Evolutionary conservation across 2,329 filamentous ascomycete genomes (phyloP).

Genomic region (Calcarisporium arbuscula): DNA sequence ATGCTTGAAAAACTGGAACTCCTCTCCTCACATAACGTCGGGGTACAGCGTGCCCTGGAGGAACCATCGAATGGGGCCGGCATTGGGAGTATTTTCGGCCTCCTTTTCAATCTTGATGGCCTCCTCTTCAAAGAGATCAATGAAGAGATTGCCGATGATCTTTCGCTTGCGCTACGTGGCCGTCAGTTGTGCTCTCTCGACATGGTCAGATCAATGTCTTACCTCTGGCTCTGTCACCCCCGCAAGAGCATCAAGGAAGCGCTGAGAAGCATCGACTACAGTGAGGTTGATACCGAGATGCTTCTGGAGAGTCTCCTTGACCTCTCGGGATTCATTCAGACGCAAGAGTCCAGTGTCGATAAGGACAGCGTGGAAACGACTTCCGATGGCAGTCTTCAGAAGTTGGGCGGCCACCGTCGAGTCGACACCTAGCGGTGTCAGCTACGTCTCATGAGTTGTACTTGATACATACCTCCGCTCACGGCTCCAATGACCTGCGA

Average conservation of each 20-base stretch:
- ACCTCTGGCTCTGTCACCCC: constrained; percentile 75
- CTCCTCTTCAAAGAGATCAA: constrained; percentile 70
- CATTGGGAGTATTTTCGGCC: constrained; percentile 57
- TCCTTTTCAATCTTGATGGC: constrained; percentile 63
- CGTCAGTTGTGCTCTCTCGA: background rate
- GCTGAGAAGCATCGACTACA: constrained; percentile 70
- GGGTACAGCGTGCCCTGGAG: constrained; percentile 68
- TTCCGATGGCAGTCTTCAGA: constrained; percentile 74
- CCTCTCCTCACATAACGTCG: constrained; percentile 21
- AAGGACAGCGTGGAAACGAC: constrained; percentile 73
- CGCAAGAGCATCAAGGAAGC: constrained; percentile 69
- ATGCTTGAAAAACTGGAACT: background rate
- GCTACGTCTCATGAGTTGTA: too few relatives aligned
- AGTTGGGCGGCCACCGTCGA: constrained; percentile 81
- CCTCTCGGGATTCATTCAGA: constrained; percentile 74
- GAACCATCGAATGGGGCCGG: constrained; percentile 79
- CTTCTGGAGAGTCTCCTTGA: constrained; percentile 70
- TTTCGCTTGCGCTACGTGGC: constrained; percentile 64
- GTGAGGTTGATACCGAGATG: constrained; percentile 88
- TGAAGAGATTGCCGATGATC: constrained; percentile 61
- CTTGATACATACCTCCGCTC: too few relatives aligned
- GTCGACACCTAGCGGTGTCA: too few relatives aligned
- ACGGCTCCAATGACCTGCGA: constrained; percentile 66
- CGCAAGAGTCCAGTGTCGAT: constrained; percentile 64
- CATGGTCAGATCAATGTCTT: background rate